Evolutionary conservation across 768 basidiomycete species (phyloP), one percentile per base, ranked within the genome.

Genomic region (Gymnopilus dilepis): DNA sequence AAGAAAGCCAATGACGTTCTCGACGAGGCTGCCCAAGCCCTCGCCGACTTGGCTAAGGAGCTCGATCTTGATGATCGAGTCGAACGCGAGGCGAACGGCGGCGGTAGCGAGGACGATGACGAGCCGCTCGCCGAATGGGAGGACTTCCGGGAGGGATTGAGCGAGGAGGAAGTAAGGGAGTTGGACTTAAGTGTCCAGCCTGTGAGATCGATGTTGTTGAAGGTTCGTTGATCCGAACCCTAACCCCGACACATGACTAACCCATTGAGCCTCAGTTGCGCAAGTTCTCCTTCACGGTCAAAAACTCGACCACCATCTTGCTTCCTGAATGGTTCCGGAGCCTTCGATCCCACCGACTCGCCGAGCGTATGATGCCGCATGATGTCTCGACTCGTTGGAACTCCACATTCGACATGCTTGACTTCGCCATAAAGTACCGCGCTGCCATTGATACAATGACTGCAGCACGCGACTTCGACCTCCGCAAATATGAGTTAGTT

Each of bases 311-410:
- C 0, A 72, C 68, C 0, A 58, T 71, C 17, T n/a, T 67, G 26
- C 45, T 66, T 0, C 69, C 67, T 0, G 3, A 43, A 42, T 73
- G 72, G 72, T 63, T 60, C n/a, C 19, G 12, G 0, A 59, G 45
- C 5, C 45, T 75, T 0, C 11, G 64, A 2, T 59, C 66, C 0
- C 43, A 61, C 6, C 38, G 65, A 0, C 50, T 76, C 2, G 8
- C 45, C 0, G 9, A n/a, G 0, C 58, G 65, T 2, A 67, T 72
- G 15, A 76, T 80, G 64, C 78, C 78, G 1, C 68, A 73, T 2
- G 75, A 83, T 60, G 74, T 82, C 0, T 22, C 57, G 2, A 80
- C 78, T 0, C 61, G 71, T 0, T 80, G 78, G 79, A 78, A 79
- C 43, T 77, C 73, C 5, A 77, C 73, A 0, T 77, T 65, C 40